A percentile compares a stretch with the other conserved stretches of the same genome.
Evolutionary conservation across 2,329 filamentous ascomycete genomes (phyloP).

Genomic region (Corynespora cassiicola): DNA sequence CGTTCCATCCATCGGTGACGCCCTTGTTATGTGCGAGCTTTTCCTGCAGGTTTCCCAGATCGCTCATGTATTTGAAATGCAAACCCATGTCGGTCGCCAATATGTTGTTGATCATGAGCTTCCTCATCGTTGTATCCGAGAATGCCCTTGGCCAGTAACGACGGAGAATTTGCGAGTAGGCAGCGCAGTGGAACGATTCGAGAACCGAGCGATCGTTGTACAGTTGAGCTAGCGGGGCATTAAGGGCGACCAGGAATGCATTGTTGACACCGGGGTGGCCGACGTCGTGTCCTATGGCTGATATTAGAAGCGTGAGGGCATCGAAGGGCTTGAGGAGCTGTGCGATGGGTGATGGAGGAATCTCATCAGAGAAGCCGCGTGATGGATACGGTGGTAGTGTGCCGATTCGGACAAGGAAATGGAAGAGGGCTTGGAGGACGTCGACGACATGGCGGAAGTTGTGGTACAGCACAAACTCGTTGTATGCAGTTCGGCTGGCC

Average conservation of each 20-base stretch:
- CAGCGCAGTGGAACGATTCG: constrained; percentile 96
- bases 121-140: constrained; percentile 78
- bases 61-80: constrained; percentile 96
- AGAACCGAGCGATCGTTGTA: constrained; percentile 98
- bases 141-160: constrained; percentile 89
- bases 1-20: constrained; percentile 75
- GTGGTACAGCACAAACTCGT: constrained; percentile 94
- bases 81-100: constrained; percentile 96
- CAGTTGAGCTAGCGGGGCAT: constrained; percentile 89
- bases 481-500: constrained; percentile 92
- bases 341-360: constrained; percentile 70
- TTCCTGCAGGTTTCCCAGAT: constrained; percentile 79
- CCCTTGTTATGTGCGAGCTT: constrained; percentile 73
- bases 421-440: constrained; percentile 91
- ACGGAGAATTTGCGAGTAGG: constrained; percentile 93
- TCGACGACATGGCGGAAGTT: constrained; percentile 98
- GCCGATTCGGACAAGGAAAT: constrained; percentile 83
- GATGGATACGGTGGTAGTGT: constrained; percentile 74
- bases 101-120: constrained; percentile 96
- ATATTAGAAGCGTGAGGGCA: constrained; percentile 85
- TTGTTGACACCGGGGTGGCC: constrained; percentile 98
- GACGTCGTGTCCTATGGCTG: constrained; percentile 97
- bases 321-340: constrained; percentile 84
- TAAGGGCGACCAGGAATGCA: constrained; percentile 89
- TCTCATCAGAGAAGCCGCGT: constrained; percentile 38